Conservation (phyloP, 495 filamentous ascomycete species). For the Chaetomidium leptoderma region DNA sequence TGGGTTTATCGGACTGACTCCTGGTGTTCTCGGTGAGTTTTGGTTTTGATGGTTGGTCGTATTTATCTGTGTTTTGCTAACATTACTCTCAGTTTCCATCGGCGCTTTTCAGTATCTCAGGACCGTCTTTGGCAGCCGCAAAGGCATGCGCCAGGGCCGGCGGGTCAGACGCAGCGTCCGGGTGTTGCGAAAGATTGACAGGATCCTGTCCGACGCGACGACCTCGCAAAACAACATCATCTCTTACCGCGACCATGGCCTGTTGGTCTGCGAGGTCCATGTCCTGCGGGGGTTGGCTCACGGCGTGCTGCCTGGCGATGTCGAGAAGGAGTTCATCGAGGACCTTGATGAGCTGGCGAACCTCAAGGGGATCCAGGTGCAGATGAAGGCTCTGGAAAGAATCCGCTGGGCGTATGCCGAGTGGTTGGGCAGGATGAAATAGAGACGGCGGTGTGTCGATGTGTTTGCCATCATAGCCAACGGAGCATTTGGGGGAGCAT, state of each 20-base stretch:
- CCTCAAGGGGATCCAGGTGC: conserved; percentile 66
- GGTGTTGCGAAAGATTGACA: conserved; percentile 77
- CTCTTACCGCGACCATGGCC: conserved; percentile 83
- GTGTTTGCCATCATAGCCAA: neutral
- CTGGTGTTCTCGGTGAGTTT: conserved; percentile 60
- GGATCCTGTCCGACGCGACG: conserved; percentile 66
- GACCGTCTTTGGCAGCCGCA: conserved; percentile 60
- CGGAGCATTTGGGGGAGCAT: neutral
- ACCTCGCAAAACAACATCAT: conserved; percentile 61
- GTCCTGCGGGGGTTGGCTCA: conserved; percentile 64
- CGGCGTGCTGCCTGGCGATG: conserved; percentile 58
- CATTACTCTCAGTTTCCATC: conserved; percentile 55
- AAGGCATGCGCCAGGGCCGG: conserved; percentile 56
- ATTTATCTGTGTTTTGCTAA: conserved; percentile 16
- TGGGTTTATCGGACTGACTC: conserved; percentile 89
- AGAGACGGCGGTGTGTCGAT: neutral
- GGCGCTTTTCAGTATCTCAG: conserved; percentile 68
- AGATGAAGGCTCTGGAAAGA: conserved; percentile 70
- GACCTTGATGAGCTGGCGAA: conserved; percentile 81
- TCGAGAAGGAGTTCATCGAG: conserved; percentile 77
- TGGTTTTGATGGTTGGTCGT: neutral
- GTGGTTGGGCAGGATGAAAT: conserved; percentile 50
- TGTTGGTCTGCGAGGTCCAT: conserved; percentile 84
- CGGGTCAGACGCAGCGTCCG: conserved; percentile 63
- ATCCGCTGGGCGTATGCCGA: conserved; percentile 84